These are phyloP conservation scores for Pyrenophora graminea DNA, from an alignment of 2,329 filamentous ascomycete species.

Conservation along the genomic window DNA sequence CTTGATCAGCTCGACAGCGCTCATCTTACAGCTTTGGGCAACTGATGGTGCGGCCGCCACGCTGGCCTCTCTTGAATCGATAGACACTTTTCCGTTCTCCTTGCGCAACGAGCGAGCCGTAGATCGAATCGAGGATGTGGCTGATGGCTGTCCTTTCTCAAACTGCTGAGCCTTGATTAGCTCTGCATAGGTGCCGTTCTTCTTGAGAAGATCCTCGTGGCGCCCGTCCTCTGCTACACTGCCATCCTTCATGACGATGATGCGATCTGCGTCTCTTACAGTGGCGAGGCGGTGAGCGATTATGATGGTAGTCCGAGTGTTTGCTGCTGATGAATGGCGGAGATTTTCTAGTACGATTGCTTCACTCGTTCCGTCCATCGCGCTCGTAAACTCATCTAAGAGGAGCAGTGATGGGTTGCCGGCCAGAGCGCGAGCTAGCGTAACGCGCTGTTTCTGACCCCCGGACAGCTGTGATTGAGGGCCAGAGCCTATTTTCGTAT, in stretches of 20 bases:
- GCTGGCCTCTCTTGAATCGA: conserved; percentile 1
- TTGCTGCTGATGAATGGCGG: conserved; percentile 31
- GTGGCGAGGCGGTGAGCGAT: conserved; percentile 46
- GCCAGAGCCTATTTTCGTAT: conserved; percentile 40
- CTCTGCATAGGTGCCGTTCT: conserved; percentile 37
- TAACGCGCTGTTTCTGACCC: conserved; percentile 47
- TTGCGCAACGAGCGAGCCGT: conserved; percentile 17
- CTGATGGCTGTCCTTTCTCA: conserved; percentile 34
- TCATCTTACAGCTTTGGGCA: conserved; percentile 16
- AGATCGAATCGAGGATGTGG: conserved; percentile 29
- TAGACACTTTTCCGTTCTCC: conserved; percentile 10
- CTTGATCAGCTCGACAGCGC: conserved; percentile 22
- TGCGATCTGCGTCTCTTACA: conserved; percentile 44
- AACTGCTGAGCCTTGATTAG: conserved; percentile 44
- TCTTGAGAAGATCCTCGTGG: conserved; percentile 36
- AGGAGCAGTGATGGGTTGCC: conserved; percentile 40
- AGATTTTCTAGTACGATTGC: conserved; percentile 40
- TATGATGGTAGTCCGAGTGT: conserved; percentile 42
- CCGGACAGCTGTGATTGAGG: conserved; percentile 43
- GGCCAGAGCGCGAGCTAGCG: conserved; percentile 43
- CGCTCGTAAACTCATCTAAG: conserved; percentile 45
- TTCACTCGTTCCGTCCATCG: conserved; percentile 38
- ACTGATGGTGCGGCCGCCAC: not conserved
- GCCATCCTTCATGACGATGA: conserved; percentile 45
- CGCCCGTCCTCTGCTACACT: conserved; percentile 37